Evolutionary conservation across 257 asterid species (phyloP).

Genomic region (Anisodus tanguticus): DNA sequence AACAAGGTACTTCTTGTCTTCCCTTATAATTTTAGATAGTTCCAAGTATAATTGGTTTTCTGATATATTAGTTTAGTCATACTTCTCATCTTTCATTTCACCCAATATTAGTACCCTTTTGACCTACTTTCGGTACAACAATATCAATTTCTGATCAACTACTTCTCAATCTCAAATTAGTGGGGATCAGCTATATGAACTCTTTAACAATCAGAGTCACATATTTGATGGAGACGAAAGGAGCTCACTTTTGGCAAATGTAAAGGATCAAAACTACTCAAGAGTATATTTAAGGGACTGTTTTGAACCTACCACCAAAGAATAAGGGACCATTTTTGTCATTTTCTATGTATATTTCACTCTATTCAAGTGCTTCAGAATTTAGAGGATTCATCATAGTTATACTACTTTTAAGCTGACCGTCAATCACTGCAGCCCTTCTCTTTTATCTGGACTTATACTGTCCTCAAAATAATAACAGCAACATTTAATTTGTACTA

Average conservation of each 20-base stretch:
- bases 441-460: too few species aligned
- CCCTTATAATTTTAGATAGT: neutral
- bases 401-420: too few species aligned
- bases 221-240: too few species aligned
- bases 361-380: neutral
- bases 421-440: too few species aligned
- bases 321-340: too few species aligned
- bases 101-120: neutral
- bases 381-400: neutral
- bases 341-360: neutral
- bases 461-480: too few species aligned
- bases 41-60: neutral
- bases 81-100: constrained; percentile 13
- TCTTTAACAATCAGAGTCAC: too few species aligned
- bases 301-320: too few species aligned
- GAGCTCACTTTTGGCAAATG: too few species aligned
- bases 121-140: neutral
- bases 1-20: constrained; percentile 54
- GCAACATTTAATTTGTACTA: too few species aligned
- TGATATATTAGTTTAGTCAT: neutral
- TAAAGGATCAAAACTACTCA: too few species aligned
- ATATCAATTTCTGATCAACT: neutral
- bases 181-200: neutral
- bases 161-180: neutral
- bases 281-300: too few species aligned